These are phyloP conservation scores for Speleostelium caveatum DNA, from an alignment of 78 protist genomes.

Conservation along the genomic window DNA sequence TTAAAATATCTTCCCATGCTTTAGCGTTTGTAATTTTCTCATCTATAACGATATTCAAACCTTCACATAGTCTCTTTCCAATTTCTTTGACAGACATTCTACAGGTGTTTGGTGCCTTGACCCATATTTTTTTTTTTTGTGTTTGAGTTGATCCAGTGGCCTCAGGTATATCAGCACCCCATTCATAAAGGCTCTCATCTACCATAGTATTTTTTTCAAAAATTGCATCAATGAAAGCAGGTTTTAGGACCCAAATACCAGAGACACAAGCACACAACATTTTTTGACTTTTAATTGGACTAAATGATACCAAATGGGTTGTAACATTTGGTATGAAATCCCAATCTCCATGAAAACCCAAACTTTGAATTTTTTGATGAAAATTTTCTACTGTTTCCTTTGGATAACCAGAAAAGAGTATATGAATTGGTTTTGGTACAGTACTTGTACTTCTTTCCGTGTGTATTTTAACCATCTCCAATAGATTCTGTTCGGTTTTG, in stretches of 20 bases:
- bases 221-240: neutral
- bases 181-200: conserved; percentile 14
- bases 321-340: neutral
- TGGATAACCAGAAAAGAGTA: neutral
- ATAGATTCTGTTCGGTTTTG: neutral
- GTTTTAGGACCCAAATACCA: conserved; percentile 19
- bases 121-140: neutral
- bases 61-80: neutral
- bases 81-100: neutral
- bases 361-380: neutral
- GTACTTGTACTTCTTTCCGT: neutral
- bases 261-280: conserved; percentile 18
- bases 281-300: neutral
- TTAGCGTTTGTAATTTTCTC: neutral
- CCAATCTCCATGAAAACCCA: neutral
- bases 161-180: neutral
- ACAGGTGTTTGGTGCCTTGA: neutral
- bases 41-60: neutral
- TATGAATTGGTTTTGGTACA: neutral
- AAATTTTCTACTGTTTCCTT: neutral
- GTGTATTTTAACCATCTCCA: neutral
- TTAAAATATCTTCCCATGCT: conserved; percentile 16
- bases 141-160: neutral
- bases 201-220: neutral
- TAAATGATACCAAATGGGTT: neutral